Base-by-base conservation (phyloP, 139 green algal genomes). In the Spirogloea muscicola region DNA sequence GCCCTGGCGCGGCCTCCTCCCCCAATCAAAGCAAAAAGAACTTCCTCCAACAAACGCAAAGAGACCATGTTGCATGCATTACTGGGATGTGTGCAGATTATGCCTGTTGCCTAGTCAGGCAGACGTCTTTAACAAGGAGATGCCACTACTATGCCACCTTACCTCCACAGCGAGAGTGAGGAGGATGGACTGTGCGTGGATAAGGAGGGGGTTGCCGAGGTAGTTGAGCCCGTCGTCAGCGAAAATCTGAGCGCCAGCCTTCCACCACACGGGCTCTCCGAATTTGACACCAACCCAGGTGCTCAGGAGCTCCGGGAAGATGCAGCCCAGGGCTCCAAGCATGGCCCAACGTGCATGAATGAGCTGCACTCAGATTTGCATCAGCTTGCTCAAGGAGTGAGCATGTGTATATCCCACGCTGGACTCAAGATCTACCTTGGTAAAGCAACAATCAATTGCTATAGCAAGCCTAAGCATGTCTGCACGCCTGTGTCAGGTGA, bases 311-410 rank as follows among this genome's bases (percentile, higher is more conserved):
- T 93, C 89, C 46, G 89, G 92, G 57, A 86, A 79, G n/a, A 97
- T 62, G 79, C 87, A 93, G 71, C 93, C 93, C 51, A 96, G 82
- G 43, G 91, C 87, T 43, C 92, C 94, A 3, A 98, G 88, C 91
- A 98, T 96, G 40, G 93, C 94, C 94, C 94, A 98, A 72, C 93
- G 88, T 6, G 91, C 91, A 86, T 98, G 93, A 85, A 98, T 96
- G 39, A 74, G 21, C 61, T 71, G 61, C 29, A 60, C n/a, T n/a
- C n/a, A n/a, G n/a, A n/a, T n/a, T n/a, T n/a, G n/a, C n/a, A n/a
- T n/a, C n/a, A n/a, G n/a, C n/a, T n/a, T n/a, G n/a, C n/a, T n/a
- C n/a, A n/a, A n/a, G n/a, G n/a, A n/a, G n/a, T n/a, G n/a, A n/a
- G n/a, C n/a, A n/a, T n/a, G n/a, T n/a, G n/a, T n/a, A n/a, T n/a